Evolutionary conservation across 2,329 filamentous ascomycete species (phyloP).

Genomic region (Huntiella decipiens): DNA sequence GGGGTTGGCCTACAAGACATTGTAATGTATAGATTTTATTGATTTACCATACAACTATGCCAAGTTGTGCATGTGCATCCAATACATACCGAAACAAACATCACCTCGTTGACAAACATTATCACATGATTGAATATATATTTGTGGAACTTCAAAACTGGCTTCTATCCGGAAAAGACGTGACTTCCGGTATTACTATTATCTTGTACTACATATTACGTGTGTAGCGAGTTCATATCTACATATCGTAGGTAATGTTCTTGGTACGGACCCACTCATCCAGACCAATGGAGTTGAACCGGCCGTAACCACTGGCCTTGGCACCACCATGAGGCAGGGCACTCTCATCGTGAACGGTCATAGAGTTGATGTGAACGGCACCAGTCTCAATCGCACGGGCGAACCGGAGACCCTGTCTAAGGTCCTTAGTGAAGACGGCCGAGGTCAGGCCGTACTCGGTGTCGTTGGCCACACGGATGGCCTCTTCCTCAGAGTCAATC

Average conservation of each 20-base stretch:
- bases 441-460: slow-evolving; percentile 59
- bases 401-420: slow-evolving; percentile 39
- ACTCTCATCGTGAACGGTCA: slow-evolving; percentile 47
- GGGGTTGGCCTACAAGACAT: too few species aligned
- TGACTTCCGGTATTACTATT: slow-evolving; percentile 5
- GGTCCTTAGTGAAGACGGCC: slow-evolving; percentile 53
- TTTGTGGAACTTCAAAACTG: not conserved
- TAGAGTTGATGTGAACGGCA: slow-evolving; percentile 46
- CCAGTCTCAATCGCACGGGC: slow-evolving; percentile 47
- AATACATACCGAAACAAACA: too few species aligned
- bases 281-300: slow-evolving; percentile 38
- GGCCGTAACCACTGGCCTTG: slow-evolving; percentile 44
- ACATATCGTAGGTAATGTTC: slow-evolving; percentile 31
- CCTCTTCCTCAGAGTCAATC: slow-evolving; percentile 52
- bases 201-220: not conserved
- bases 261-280: slow-evolving; percentile 46
- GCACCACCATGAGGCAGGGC: slow-evolving; percentile 45
- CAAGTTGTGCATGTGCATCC: too few species aligned
- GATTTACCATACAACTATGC: too few species aligned
- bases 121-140: not conserved
- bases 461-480: slow-evolving; percentile 56
- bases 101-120: too few species aligned
- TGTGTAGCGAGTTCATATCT: not conserved
- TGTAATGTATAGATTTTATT: too few species aligned
- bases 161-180: not conserved